Evolutionary conservation across 1,284 basidiomycete species (phyloP).

Genomic region (Fomitopsis betulina): DNA sequence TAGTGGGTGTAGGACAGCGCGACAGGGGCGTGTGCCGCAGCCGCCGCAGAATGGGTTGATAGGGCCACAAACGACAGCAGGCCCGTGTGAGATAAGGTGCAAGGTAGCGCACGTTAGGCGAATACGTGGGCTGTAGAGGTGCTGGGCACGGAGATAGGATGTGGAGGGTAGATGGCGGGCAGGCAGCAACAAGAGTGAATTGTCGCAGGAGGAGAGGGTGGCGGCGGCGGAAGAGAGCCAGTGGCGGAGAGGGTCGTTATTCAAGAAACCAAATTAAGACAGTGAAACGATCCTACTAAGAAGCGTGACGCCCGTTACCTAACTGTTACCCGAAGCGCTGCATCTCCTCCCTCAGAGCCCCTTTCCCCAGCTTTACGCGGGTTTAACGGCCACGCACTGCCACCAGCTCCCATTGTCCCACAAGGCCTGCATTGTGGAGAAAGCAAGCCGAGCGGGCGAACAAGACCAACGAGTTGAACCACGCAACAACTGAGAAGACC

Average conservation of each 20-base stretch:
- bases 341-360: not conserved
- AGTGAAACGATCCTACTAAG: constrained; percentile 27
- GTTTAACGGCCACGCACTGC: not conserved
- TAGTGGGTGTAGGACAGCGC: constrained; percentile 2
- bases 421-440: not conserved
- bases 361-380: not conserved
- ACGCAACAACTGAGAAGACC: constrained; percentile 6
- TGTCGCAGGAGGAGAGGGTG: constrained; percentile 9
- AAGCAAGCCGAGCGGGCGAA: not conserved
- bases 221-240: not conserved
- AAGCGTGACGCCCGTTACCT: constrained; percentile 25
- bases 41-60: constrained; percentile 1
- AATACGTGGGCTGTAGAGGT: not conserved
- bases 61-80: not conserved
- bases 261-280: constrained; percentile 31
- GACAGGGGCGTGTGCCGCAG: constrained; percentile 1
- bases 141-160: not conserved
- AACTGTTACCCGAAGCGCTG: constrained; percentile 7
- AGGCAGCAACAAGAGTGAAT: not conserved
- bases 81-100: constrained; percentile 2
- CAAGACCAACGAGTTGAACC: constrained; percentile 2
- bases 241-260: constrained; percentile 23
- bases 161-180: not conserved
- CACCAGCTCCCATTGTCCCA: no score
- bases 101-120: not conserved